phyloP scores from a whole-genome alignment of 257 asterid genomes.

The Nicotiana knightiana region DNA sequence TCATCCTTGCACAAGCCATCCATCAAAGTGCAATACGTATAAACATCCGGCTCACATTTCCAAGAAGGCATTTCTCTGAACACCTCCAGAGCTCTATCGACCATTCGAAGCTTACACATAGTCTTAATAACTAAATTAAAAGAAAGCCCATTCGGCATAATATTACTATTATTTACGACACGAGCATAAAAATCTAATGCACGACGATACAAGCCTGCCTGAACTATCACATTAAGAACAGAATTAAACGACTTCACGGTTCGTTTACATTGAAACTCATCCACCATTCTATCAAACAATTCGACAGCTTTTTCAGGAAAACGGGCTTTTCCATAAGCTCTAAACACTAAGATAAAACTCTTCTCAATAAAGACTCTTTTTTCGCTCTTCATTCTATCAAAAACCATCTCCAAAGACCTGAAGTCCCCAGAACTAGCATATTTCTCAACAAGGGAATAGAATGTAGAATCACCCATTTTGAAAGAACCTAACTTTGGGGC shows the following conservation, averaged over 20 bases:
- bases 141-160: constrained; percentile 62
- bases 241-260: constrained; percentile 85
- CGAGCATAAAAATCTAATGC: constrained; percentile 63
- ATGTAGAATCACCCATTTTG: constrained; percentile 78
- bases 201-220: constrained; percentile 39
- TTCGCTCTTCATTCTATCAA: constrained; percentile 62
- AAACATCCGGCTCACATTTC: constrained; percentile 58
- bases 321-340: constrained; percentile 70
- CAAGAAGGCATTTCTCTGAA: constrained; percentile 62
- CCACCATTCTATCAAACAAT: constrained; percentile 62
- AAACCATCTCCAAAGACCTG: constrained; percentile 56
- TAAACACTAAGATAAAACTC: constrained; percentile 56
- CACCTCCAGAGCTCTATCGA: constrained; percentile 51
- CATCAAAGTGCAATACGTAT: constrained; percentile 89
- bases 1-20: constrained; percentile 87
- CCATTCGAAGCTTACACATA: constrained; percentile 50
- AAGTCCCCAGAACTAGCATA: constrained; percentile 64
- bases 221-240: constrained; percentile 70
- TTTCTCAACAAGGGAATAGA: constrained; percentile 62
- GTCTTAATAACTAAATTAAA: constrained; percentile 78
- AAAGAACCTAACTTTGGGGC: constrained; percentile 55
- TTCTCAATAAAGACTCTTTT: constrained; percentile 62
- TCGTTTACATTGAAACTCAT: constrained; percentile 61
- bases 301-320: constrained; percentile 55
- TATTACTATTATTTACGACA: constrained; percentile 31